Conservation (phyloP, 2,329 filamentous ascomycete species). For the Juglanconis sp. region DNA sequence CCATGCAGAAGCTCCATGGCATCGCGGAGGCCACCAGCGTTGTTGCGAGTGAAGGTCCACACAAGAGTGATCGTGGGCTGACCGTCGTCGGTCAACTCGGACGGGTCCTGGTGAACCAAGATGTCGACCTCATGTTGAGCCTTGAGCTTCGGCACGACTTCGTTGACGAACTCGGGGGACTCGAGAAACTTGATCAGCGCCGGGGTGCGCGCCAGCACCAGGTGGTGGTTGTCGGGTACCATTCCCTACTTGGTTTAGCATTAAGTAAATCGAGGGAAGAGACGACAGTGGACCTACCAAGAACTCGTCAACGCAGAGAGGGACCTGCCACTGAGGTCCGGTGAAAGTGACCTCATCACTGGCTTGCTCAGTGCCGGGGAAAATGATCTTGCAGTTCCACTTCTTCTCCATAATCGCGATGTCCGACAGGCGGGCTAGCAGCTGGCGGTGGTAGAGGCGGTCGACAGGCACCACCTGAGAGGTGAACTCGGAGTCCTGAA, state of each 20-base stretch:
- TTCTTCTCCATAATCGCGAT: constrained; percentile 97
- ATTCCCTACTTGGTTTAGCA: constrained; percentile 63
- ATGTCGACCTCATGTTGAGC: constrained; percentile 89
- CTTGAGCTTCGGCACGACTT: constrained; percentile 80
- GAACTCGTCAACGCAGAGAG: constrained; percentile 93
- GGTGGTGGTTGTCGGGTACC: constrained; percentile 94
- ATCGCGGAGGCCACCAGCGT: constrained; percentile 90
- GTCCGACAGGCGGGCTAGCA: constrained; percentile 81
- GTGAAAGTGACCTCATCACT: constrained; percentile 95
- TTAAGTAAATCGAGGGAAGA: not conserved
- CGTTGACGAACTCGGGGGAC: constrained; percentile 75
- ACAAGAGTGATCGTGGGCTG: constrained; percentile 60
- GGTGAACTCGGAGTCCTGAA: constrained; percentile 89
- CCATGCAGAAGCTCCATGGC: constrained; percentile 92
- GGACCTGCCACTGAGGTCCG: constrained; percentile 96
- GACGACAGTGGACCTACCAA: constrained; percentile 52
- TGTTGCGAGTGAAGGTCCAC: constrained; percentile 92
- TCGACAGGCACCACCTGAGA: constrained; percentile 92
- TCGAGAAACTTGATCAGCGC: constrained; percentile 79
- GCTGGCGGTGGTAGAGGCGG: constrained; percentile 89
- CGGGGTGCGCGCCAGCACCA: constrained; percentile 73
- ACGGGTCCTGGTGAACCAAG: constrained; percentile 63
- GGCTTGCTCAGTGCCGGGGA: constrained; percentile 94
- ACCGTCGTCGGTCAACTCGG: constrained; percentile 56
- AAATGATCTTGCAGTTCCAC: constrained; percentile 99